phyloP scores from a whole-genome alignment of 257 asterid genomes.

The Orobanche coerulescens region DNA sequence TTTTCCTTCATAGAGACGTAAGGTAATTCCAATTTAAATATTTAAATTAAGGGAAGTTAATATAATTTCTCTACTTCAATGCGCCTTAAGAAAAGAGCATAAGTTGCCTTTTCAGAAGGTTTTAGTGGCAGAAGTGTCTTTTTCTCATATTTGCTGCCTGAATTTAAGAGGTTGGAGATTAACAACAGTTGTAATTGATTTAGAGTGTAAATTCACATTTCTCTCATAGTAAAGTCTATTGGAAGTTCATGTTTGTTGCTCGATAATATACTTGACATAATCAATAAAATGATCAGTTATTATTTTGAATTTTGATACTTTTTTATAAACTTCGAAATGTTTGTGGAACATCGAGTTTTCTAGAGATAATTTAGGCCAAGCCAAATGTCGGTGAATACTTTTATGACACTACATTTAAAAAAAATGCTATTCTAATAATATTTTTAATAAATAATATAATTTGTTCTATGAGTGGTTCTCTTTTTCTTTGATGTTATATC shows the following conservation, averaged over 20 bases:
- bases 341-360: no score
- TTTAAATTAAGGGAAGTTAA: background rate
- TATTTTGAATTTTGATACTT: background rate
- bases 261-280: conserved; percentile 11
- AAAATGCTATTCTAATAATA: no score
- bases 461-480: no score
- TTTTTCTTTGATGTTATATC: no score
- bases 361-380: no score
- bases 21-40: conserved; percentile 21
- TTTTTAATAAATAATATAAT: no score
- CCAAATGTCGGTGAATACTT: no score
- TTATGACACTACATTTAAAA: no score
- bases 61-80: background rate
- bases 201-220: conserved; percentile 8
- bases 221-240: conserved; percentile 10
- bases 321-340: background rate
- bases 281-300: conserved; percentile 20
- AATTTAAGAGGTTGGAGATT: background rate
- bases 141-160: background rate
- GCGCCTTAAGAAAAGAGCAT: no score
- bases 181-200: background rate
- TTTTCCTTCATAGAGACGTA: conserved; percentile 19
- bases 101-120: no score
- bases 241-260: conserved; percentile 9
- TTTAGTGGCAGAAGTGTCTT: no score